Evolutionary conservation across 2,329 filamentous ascomycete species (phyloP).

Genomic region (Penicillium sp.): DNA sequence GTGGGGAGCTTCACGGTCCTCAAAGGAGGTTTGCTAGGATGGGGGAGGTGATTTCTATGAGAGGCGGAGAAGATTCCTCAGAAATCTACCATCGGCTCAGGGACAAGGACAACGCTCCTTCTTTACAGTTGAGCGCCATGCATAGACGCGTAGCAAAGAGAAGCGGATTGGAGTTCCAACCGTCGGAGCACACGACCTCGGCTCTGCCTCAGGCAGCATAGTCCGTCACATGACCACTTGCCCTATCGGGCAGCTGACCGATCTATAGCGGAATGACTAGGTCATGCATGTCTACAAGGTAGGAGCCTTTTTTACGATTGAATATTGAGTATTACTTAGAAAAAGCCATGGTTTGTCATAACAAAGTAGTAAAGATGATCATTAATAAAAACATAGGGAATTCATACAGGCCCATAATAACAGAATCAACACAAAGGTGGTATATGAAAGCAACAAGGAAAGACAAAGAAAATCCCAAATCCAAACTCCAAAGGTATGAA

Average conservation of each 20-base stretch:
- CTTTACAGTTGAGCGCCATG: conserved; percentile 8
- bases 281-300: background rate
- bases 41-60: background rate
- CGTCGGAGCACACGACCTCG: conserved; percentile 15
- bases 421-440: conserved; percentile 19
- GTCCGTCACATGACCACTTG: conserved; percentile 21
- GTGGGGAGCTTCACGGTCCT: conserved; percentile 7
- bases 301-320: background rate
- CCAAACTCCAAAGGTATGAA: background rate
- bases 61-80: conserved; percentile 5
- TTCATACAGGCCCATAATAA: conserved; percentile 15
- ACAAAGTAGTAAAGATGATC: conserved; percentile 3
- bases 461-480: conserved; percentile 4
- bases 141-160: conserved; percentile 11
- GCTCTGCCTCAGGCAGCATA: conserved; percentile 19
- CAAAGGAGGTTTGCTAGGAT: background rate
- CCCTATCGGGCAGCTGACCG: conserved; percentile 12
- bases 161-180: conserved; percentile 5
- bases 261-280: background rate
- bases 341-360: background rate
- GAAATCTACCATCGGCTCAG: conserved; percentile 11
- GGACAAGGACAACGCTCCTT: conserved; percentile 4
- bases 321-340: background rate
- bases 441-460: conserved; percentile 23
- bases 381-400: conserved; percentile 17